These are phyloP conservation scores for Myriosclerotinia curreyana DNA, from an alignment of 2,329 filamentous ascomycete genomes.

Conservation along the genomic window DNA sequence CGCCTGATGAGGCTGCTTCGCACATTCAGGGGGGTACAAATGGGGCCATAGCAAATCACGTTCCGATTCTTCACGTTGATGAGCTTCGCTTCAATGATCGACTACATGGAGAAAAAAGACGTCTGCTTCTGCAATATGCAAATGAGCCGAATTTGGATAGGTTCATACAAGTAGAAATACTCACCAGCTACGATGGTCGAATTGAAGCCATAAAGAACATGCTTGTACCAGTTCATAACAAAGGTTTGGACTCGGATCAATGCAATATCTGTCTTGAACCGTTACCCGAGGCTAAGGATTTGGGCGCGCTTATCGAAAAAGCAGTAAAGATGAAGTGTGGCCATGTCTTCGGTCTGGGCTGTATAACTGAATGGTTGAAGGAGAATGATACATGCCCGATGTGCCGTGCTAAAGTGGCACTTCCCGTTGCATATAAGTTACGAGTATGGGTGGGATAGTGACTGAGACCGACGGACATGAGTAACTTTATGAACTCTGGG, in stretches of 20 bases:
- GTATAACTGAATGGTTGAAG: slow-evolving; percentile 1
- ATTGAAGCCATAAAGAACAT: no score
- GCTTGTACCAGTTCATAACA: neutral
- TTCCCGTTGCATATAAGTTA: neutral
- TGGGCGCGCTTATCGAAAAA: no score
- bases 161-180: no score
- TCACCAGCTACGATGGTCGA: no score
- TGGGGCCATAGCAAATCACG: no score
- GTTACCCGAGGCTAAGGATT: neutral
- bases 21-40: no score
- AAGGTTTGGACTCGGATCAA: neutral
- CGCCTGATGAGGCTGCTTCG: no score
- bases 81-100: no score
- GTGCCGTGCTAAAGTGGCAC: neutral
- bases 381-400: neutral
- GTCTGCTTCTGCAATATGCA: no score
- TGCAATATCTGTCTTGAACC: neutral
- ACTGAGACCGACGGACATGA: neutral
- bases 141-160: no score
- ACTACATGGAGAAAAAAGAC: no score
- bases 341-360: neutral
- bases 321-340: neutral
- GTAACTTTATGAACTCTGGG: neutral
- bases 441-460: neutral
- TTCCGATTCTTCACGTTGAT: no score